Base-by-base conservation (phyloP, 805 yeast genomes). In the Grigorovia jiainica region DNA sequence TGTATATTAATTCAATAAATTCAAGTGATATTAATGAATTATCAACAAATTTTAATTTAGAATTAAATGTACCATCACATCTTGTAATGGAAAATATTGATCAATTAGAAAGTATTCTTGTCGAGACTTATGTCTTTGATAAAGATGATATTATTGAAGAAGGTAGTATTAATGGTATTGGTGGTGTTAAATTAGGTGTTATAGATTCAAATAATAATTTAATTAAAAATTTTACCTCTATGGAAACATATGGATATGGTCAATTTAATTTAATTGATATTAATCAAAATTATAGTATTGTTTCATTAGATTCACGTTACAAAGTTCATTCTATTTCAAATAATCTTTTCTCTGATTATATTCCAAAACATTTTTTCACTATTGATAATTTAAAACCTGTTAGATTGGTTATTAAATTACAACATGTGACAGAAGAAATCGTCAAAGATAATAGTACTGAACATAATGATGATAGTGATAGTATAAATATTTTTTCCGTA, bases 221-320 rank as follows among this genome's bases (percentile, higher is more conserved):
- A 6, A 44, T 57, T 11, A 64, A 71, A 1, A 86, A 79, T 48
- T 81, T 95, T 0, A 66, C 63, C 31, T 78, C 87, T 1, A 83
- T 90, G 92, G 72, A 79, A 1, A 80, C 83, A 32, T 67, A 81
- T 47, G 97, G 97, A 0, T 90, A 90, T 59, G 75, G 82, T 41
- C 97, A 89, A 60, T 65, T 92, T 36, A 47, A 45, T 17, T 29
- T 49, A 2, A 35, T 43, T 10, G 25, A 39, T 3, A 39, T 53
- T 7, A 42, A 38, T 13, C 31, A 38, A 2, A 45, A 43, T 2
- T 48, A 40, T 25, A 38, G 42, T 7, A 27, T 62, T 13, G 42
- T 44, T 30, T 48, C 56, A 37, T 50, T 54, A 36, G 51, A 54
- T 20, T 34, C 51, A 4, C 42, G 44, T 18, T 59, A 46, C 41